Percentiles rank a stretch among this genome's conserved stretches.
These are phyloP conservation scores for Aspergillus cejpii DNA, from an alignment of 2,329 filamentous ascomycete species.

Conservation along the genomic window DNA sequence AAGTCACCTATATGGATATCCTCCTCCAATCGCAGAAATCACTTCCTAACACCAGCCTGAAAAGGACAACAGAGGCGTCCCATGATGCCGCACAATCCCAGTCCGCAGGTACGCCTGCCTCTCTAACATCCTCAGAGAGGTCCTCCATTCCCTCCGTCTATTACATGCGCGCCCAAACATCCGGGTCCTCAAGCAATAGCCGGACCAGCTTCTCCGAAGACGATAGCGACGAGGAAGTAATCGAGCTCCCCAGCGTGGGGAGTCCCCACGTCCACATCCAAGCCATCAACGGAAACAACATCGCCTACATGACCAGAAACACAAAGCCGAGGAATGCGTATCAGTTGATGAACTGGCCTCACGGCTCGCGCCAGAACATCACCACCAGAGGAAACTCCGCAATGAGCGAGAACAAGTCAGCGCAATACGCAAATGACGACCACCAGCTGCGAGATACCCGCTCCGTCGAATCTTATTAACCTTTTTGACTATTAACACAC, in stretches of 20 bases:
- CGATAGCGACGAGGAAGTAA: slow-evolving; percentile 32
- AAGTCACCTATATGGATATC: slow-evolving; percentile 29
- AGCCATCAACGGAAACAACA: slow-evolving; percentile 31
- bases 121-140: slow-evolving; percentile 7
- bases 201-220: slow-evolving; percentile 19
- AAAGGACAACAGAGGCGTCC: slow-evolving; percentile 1
- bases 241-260: slow-evolving; percentile 28
- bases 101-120: slow-evolving; percentile 7
- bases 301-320: slow-evolving; percentile 27
- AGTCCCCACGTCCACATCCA: slow-evolving; percentile 26
- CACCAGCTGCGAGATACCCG: slow-evolving; percentile 16
- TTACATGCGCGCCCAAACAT: slow-evolving; percentile 31
- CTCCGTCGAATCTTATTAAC: slow-evolving; percentile 25
- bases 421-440: neutral
- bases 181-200: slow-evolving; percentile 18
- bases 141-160: slow-evolving; percentile 23
- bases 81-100: slow-evolving; percentile 12
- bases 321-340: slow-evolving; percentile 23
- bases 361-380: slow-evolving; percentile 12
- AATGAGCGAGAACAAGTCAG: neutral
- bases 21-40: slow-evolving; percentile 19
- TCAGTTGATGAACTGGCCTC: slow-evolving; percentile 29
- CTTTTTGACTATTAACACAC: neutral
- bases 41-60: slow-evolving; percentile 1
- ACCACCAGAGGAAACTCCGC: slow-evolving; percentile 2